Evolutionary conservation across 306 rosid species (phyloP), one percentile per base, ranked within the genome.

Genomic region (Gleditsia sinensis): DNA sequence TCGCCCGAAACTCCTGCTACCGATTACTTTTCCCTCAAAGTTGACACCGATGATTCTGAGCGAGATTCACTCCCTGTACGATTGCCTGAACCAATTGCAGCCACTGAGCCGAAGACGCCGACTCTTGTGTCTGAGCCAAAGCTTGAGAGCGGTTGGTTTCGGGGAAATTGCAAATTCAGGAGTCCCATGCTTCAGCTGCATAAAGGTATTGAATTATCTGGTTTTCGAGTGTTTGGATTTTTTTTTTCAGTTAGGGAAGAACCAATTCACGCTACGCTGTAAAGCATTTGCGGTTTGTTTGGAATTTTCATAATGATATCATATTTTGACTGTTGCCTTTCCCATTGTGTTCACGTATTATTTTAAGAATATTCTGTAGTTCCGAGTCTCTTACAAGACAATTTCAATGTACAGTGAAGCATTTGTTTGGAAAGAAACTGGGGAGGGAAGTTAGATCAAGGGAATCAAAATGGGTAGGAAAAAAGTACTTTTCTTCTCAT

Each of bases 101-200:
- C 46, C 13, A 34, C 67, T 21, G 90, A 83, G 65, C 89, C 92
- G 0, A 78, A 54, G 72, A 86, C 86, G 43, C 90, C 92, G 17
- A 78, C 51, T 45, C 75, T 33, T 2, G 92, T 48, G 53, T 83
- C 77, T 1, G 94, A 83, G 89, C 84, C 82, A 50, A 88, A 69
- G 82, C 91, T 94, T 12, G 97, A 94, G 84, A 83, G 81, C 49
- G 84, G 86, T 14, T 94, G 99, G 97, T 94, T 94, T 75, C 88
- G 87, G 0, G 96, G 96, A 55, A 85, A 90, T 32, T 76, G 86
- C 23, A 88, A 79, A 77, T 87, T 94, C 75, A 88, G 46, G 78
- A 92, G 97, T 67, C 97, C 97, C 23, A 88, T 94, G 99, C 89
- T 94, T 80, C 96, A 94, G 84, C 89, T 94, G 17, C 99, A 92